Evolutionary conservation across 768 basidiomycete species (phyloP).

Genomic region (Boletus rubropictus): DNA sequence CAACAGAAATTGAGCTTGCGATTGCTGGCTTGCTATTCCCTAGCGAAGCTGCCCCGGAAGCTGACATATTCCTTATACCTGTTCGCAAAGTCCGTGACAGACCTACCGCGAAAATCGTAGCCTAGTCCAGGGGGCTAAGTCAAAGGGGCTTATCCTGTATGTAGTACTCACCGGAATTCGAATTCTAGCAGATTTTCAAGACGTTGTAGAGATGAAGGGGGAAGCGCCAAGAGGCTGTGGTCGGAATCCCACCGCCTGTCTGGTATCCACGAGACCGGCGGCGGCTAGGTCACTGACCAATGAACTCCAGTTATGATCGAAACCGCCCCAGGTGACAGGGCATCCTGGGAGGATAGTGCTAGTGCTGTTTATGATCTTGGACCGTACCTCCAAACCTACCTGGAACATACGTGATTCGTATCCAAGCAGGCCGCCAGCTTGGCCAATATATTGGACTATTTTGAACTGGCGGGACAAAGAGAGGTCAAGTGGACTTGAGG

Average conservation of each 20-base stretch:
- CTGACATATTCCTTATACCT: constrained; percentile 43
- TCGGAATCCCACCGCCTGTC: no score
- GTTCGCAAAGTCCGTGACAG: constrained; percentile 38
- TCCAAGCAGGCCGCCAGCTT: no score
- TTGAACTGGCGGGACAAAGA: no score
- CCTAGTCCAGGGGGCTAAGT: constrained; percentile 56
- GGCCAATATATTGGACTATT: no score
- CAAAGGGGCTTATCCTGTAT: constrained; percentile 59
- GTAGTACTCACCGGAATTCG: no score
- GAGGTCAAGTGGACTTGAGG: no score
- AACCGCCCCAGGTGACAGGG: constrained; percentile 59
- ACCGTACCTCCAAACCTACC: constrained; percentile 67
- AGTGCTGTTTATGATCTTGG: constrained; percentile 77
- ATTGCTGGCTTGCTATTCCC: constrained; percentile 64
- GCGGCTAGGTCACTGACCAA: not conserved
- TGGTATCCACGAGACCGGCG: constrained; percentile 26
- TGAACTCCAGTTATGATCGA: constrained; percentile 57
- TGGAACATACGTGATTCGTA: constrained; percentile 71
- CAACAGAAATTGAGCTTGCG: constrained; percentile 57
- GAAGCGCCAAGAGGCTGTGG: no score
- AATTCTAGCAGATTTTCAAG: no score
- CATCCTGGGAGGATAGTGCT: constrained; percentile 75
- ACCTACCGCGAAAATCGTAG: constrained; percentile 58
- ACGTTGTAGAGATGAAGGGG: no score
- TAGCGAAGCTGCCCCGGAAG: constrained; percentile 60